Percentiles rank a stretch among this genome's conserved stretches.
Conservation (phyloP, 1,139 yeast genomes). For the Suhomyces kunorum region DNA sequence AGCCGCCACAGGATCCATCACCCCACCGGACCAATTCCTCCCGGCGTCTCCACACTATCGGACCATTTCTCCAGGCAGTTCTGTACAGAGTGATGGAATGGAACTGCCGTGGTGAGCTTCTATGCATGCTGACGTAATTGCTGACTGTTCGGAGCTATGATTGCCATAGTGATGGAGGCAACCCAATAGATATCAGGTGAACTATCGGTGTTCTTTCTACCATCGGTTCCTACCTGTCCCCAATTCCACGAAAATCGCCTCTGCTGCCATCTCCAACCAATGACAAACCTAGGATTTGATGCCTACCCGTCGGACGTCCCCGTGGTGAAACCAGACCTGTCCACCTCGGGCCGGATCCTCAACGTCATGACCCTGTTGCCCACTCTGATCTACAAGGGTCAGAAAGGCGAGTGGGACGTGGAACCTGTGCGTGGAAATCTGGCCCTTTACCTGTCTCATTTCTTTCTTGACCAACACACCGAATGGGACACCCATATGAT, state of each 20-base stretch:
- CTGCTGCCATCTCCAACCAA: too few species aligned
- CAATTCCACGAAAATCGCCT: too few species aligned
- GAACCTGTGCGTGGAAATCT: slow-evolving; percentile 78
- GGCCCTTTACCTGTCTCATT: slow-evolving; percentile 76
- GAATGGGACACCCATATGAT: slow-evolving; percentile 86
- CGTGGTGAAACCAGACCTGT: slow-evolving; percentile 36
- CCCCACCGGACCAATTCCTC: background rate
- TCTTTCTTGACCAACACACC: slow-evolving; percentile 61
- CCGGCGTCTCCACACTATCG: background rate
- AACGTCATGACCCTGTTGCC: slow-evolving; percentile 73
- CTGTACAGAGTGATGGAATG: background rate
- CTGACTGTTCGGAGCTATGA: slow-evolving; percentile 3
- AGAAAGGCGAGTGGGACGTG: slow-evolving; percentile 49
- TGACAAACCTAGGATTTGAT: slow-evolving; percentile 18
- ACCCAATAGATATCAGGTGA: background rate
- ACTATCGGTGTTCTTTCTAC: background rate
- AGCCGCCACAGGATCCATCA: background rate
- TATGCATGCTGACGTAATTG: slow-evolving; percentile 2
- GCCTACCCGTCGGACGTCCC: slow-evolving; percentile 29
- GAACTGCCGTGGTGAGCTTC: background rate
- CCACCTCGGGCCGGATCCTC: slow-evolving; percentile 63
- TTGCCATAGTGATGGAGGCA: slow-evolving; percentile 3
- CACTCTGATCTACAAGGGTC: slow-evolving; percentile 51
- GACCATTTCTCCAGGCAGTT: background rate
- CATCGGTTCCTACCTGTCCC: background rate